These are phyloP conservation scores for Calocybe gangraenosa DNA, from an alignment of 768 basidiomycete species.

Conservation along the genomic window DNA sequence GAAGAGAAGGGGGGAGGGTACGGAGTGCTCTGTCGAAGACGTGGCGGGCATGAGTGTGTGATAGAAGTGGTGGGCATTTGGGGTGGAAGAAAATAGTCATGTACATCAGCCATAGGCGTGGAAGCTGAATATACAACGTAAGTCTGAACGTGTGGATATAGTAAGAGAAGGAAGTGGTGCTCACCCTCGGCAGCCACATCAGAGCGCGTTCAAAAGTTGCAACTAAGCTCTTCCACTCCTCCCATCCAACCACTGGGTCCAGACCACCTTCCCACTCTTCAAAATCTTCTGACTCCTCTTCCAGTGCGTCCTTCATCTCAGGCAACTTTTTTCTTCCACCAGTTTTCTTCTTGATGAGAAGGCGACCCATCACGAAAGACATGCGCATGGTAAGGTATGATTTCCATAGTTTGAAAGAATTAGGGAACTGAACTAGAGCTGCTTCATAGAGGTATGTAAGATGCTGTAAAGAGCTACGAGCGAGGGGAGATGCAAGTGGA, in stretches of 20 bases:
- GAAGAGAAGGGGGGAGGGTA: slow-evolving; percentile 89
- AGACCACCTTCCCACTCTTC: slow-evolving; percentile 86
- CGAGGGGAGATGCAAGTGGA: slow-evolving; percentile 67
- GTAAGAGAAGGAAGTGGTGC: slow-evolving; percentile 19
- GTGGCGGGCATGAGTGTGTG: slow-evolving; percentile 86
- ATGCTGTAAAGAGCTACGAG: slow-evolving; percentile 75
- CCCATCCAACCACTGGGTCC: slow-evolving; percentile 89
- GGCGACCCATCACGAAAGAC: slow-evolving; percentile 81
- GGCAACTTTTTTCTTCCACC: slow-evolving; percentile 91
- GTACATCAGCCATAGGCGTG: slow-evolving; percentile 93
- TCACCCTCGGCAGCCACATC: slow-evolving; percentile 90
- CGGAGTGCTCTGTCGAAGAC: slow-evolving; percentile 94
- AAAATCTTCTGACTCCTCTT: slow-evolving; percentile 75
- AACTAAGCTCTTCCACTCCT: slow-evolving; percentile 90
- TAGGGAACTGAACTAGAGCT: slow-evolving; percentile 82
- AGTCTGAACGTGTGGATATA: not conserved
- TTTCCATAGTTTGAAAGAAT: slow-evolving; percentile 95
- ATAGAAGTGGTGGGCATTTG: slow-evolving; percentile 76
- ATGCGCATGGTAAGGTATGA: slow-evolving; percentile 82
- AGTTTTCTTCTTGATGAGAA: slow-evolving; percentile 64
- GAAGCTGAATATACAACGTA: slow-evolving; percentile 52
- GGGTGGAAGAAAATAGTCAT: slow-evolving; percentile 88
- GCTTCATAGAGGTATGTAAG: slow-evolving; percentile 92
- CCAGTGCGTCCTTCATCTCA: slow-evolving; percentile 85
- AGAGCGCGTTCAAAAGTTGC: slow-evolving; percentile 89